Percentiles rank a stretch among this genome's conserved stretches.
Evolutionary conservation across 148 eudicot species (phyloP).

Genomic region (Nyssa sinensis): DNA sequence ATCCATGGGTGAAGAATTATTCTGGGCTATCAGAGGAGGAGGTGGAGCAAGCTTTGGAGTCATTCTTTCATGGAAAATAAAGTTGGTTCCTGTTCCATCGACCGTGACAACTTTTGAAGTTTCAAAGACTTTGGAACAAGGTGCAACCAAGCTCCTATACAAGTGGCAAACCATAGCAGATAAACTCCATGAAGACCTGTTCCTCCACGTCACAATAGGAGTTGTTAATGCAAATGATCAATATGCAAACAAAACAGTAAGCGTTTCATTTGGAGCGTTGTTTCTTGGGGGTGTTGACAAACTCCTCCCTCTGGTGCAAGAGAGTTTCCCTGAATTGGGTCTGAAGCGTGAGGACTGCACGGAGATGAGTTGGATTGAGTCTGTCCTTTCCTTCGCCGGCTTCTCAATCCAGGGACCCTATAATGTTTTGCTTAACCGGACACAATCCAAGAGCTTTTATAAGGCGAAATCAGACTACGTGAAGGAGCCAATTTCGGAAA

Average conservation of each 20-base stretch:
- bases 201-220: background rate
- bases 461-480: constrained; percentile 34
- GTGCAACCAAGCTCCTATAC: background rate
- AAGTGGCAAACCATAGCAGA: background rate
- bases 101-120: background rate
- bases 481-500: constrained; percentile 25
- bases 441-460: constrained; percentile 18
- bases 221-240: background rate
- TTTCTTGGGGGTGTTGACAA: background rate
- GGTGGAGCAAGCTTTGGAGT: background rate
- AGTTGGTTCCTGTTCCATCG: background rate
- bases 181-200: background rate
- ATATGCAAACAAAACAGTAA: background rate
- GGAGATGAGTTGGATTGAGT: background rate
- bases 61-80: background rate
- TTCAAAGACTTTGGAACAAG: background rate
- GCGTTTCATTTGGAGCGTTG: background rate
- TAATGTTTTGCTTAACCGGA: constrained; percentile 17
- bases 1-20: background rate
- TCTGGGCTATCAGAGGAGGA: background rate
- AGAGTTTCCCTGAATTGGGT: background rate
- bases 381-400: background rate
- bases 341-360: background rate
- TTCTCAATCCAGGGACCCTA: background rate
- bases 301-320: background rate